Base-by-base conservation (phyloP, 768 basidiomycete genomes). In the Hypholoma fasciculare region DNA sequence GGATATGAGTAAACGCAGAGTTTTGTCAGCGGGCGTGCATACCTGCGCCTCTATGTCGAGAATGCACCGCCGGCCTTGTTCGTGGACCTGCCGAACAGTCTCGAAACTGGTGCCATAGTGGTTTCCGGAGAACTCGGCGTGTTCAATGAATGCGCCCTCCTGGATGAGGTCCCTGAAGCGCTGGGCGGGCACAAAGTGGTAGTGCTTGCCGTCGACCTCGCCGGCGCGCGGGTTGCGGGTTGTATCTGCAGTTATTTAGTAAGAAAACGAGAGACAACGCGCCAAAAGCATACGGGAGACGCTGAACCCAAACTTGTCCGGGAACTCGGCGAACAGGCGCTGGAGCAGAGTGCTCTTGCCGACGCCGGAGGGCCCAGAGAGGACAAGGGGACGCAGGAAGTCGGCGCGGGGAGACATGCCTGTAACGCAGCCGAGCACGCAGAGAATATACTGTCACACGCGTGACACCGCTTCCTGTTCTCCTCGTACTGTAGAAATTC, bases 41-140 rank as follows among this genome's bases (percentile, higher is more conserved):
- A 92, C 94, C 88, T 98, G 96, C 9, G 91, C 88, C 67, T 98
- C 96, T 58, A 98, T 98, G 70, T 98, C 96, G 39, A 98, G 82
- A 58, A 98, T 88, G 70, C 96, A 98, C 12, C 93, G 85, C 60
- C 82, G 84, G 14, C 92, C 93, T 3, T 82, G 77, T 16, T 80
- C 72, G 37, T 84, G 79, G 26, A 97, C 88, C 30, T 81, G 78
- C 36, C 80, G 75, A 30, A 98, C 85, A 19, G 94, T 87, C 61
- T 84, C 79, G 60, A 88, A 86, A 63, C 89, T 93, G 4, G 95
- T 96, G n/a, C 96, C 96, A 68, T 98, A 98, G 65, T 83, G 82
- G 69, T 98, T 97, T 20, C 89, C 85, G 0, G 91, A 93, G 75
- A 96, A 98, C 71, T 96, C 87, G 14, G 96, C 94, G 64, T 94